phyloP scores from a whole-genome alignment of 1,284 basidiomycete species.

The Lignosus rhinocerotis region DNA sequence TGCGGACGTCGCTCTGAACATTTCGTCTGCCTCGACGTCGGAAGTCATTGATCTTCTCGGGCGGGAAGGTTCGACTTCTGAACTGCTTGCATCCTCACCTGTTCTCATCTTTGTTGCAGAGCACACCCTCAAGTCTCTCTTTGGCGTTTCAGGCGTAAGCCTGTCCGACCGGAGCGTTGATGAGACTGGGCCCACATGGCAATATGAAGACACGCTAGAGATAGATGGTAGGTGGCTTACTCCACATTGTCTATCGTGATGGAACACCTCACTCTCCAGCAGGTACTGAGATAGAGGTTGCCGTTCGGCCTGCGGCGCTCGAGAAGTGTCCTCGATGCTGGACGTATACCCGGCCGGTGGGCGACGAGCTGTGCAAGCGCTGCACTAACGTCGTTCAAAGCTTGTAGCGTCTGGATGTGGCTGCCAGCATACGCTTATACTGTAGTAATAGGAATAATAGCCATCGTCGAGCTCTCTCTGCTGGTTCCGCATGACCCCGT shows the following conservation, averaged over 20 bases:
- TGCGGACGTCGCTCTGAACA: constrained; percentile 51
- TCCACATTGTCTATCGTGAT: not conserved
- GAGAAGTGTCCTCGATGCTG: constrained; percentile 82
- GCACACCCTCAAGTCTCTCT: constrained; percentile 64
- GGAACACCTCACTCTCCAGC: not conserved
- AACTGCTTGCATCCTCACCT: not conserved
- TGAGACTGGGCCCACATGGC: constrained; percentile 46
- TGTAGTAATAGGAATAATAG: constrained; percentile 12
- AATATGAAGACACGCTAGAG: constrained; percentile 43
- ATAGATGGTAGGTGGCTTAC: constrained; percentile 42
- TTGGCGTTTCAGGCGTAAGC: constrained; percentile 74
- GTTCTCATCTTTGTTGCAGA: constrained; percentile 38
- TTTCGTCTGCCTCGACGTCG: constrained; percentile 24
- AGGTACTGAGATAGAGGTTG: constrained; percentile 45
- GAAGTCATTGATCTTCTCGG: constrained; percentile 57
- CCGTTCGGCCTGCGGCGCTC: constrained; percentile 52
- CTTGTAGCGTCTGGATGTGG: not conserved
- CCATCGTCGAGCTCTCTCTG: not conserved
- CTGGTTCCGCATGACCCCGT: not conserved
- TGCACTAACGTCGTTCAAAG: constrained; percentile 42
- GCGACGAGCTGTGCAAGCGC: constrained; percentile 58
- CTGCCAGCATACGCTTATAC: not conserved
- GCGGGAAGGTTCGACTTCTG: constrained; percentile 48
- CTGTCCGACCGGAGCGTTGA: constrained; percentile 45
- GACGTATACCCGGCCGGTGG: constrained; percentile 56